Conservation (phyloP, 495 filamentous ascomycete species). For the Neurospora sp. region DNA sequence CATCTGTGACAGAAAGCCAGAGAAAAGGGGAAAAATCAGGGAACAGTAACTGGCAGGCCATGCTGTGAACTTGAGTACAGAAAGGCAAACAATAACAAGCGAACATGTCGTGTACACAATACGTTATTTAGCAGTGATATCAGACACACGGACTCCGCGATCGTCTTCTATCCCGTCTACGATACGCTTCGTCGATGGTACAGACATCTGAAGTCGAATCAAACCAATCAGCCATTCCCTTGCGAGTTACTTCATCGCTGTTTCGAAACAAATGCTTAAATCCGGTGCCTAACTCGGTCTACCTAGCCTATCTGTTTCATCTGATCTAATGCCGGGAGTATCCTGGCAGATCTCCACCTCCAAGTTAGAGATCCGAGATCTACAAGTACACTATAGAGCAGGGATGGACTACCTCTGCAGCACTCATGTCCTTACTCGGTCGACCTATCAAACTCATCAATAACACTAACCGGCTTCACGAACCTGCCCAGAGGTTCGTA, state of each 20-base stretch:
- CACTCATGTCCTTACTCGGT: neutral
- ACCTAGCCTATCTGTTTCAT: neutral
- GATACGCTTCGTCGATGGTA: neutral
- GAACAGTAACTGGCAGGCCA: neutral
- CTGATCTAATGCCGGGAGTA: neutral
- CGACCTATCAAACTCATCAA: slow-evolving; percentile 36
- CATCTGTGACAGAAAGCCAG: neutral
- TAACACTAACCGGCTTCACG: slow-evolving; percentile 40
- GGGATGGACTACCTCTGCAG: too few species aligned
- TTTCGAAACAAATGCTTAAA: neutral
- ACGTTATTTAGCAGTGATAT: neutral
- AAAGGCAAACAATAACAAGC: neutral
- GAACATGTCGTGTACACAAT: neutral
- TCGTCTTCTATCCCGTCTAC: neutral
- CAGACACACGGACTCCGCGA: neutral
- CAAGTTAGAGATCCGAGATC: neutral
- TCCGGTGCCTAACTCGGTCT: neutral
- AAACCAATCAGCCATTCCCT: neutral
- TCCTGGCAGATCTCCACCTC: neutral
- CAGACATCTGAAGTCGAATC: neutral
- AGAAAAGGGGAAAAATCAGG: neutral
- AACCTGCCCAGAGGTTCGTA: slow-evolving; percentile 40
- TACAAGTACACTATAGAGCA: neutral
- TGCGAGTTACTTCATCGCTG: neutral
- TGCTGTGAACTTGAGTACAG: neutral